Evolutionary conservation across 2,329 filamentous ascomycete species (phyloP).

Genomic region (Tolypocladium tropicale): DNA sequence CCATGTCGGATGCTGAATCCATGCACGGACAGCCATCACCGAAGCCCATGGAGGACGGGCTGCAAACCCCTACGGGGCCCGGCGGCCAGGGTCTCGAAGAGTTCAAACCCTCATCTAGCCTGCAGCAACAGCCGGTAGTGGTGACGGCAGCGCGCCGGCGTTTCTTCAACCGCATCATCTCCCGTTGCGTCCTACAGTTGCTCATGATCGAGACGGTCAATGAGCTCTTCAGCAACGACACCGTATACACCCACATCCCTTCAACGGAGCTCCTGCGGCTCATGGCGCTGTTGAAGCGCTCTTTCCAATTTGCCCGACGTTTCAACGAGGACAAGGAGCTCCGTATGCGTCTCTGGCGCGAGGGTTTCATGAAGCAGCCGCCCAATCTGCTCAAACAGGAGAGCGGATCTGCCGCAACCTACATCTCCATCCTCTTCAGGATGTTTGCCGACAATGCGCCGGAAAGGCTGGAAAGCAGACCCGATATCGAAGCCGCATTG

Average conservation of each 20-base stretch:
- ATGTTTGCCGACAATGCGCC: conserved; percentile 91
- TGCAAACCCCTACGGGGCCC: conserved; percentile 19
- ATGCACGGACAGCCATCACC: conserved; percentile 16
- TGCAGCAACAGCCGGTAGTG: conserved; percentile 81
- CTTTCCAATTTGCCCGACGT: conserved; percentile 88
- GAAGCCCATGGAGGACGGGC: conserved; percentile 22
- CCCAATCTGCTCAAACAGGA: conserved; percentile 97
- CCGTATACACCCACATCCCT: conserved; percentile 88
- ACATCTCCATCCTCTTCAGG: conserved; percentile 87
- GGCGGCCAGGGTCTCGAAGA: conserved; percentile 58
- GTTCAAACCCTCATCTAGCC: conserved; percentile 65
- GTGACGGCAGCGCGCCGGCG: conserved; percentile 87
- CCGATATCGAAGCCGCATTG: conserved; percentile 81
- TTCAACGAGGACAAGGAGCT: conserved; percentile 98
- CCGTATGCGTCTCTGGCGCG: conserved; percentile 85
- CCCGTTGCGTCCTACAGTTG: conserved; percentile 90
- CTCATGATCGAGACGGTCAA: conserved; percentile 99
- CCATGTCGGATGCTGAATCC: conserved; percentile 21
- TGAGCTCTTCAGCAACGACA: conserved; percentile 95
- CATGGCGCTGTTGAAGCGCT: conserved; percentile 91
- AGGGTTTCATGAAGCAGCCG: conserved; percentile 99
- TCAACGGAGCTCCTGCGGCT: conserved; percentile 80
- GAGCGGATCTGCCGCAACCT: conserved; percentile 82
- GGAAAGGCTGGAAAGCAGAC: conserved; percentile 68
- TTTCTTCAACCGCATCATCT: conserved; percentile 99